Evolutionary conservation across 1,284 basidiomycete genomes (phyloP), one percentile per base, ranked within the genome.

Genomic region (Meira nashicola): DNA sequence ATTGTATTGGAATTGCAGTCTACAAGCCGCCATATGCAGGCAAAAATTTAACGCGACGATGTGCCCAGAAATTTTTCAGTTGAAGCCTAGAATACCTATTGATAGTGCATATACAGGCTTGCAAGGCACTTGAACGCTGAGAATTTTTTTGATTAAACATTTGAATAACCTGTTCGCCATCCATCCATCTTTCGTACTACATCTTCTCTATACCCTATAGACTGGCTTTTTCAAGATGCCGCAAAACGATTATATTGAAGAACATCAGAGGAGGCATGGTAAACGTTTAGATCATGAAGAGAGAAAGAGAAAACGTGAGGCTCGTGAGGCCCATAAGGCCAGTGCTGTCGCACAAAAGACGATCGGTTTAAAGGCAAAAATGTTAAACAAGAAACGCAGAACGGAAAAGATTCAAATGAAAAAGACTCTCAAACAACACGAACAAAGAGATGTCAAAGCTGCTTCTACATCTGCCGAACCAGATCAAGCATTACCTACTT

Each of bases 341-440:
- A 97, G 94, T 40, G 86, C 88, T 15, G 82, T 86, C 59, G 91
- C 93, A 14, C 93, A 97, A 82, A 93, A 94, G 79, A 86, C 90
- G 46, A 93, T 93, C 70, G 95, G 95, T 81, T 83, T 96, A 73
- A 97, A 96, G 83, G 95, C 93, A 73, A 99, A 99, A 82, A 84
- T 98, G 47, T 86, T 96, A 38, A 95, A 99, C 79, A 91, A 91
- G 58, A 92, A 89, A 80, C 88, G 92, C 60, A 91, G 97, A 81
- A 86, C 90, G 41, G 91, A 99, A 82, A 99, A 98, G 83, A 89
- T 98, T 48, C 92, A 94, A 79, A 89, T 99, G 83, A 95, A 94
- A 82, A 99, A 98, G 84, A 94, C 92, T 43, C 87, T 99, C 81
- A 96, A 96, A 80, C 92, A 92, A 33, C 95, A 98, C 82, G 95